Conservation (phyloP, 2,329 filamentous ascomycete genomes). For the Talaromyces atroroseus region DNA sequence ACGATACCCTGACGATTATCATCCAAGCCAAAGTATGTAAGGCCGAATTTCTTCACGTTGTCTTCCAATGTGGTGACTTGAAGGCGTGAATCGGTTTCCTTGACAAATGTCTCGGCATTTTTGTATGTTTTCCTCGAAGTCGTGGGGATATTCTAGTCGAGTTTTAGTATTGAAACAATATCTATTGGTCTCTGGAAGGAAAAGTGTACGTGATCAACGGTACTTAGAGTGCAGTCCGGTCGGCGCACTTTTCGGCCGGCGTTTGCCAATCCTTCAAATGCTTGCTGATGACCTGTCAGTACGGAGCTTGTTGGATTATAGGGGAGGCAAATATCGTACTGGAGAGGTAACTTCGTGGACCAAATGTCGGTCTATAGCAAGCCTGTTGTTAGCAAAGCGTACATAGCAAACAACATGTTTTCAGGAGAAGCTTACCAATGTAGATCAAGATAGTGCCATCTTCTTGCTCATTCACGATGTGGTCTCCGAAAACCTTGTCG, state of each 20-base stretch:
- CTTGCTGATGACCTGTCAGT: conserved; percentile 58
- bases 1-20: conserved; percentile 98
- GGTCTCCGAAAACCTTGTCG: conserved; percentile 93
- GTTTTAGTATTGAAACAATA: background rate
- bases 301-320: background rate
- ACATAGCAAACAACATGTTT: background rate
- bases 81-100: conserved; percentile 85
- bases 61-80: conserved; percentile 96
- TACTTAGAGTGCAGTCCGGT: conserved; percentile 94
- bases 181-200: conserved; percentile 13
- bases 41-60: conserved; percentile 92
- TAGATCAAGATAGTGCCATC: conserved; percentile 91
- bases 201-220: conserved; percentile 82
- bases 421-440: conserved; percentile 62
- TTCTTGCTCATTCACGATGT: conserved; percentile 91
- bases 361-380: conserved; percentile 71
- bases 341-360: conserved; percentile 98
- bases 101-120: conserved; percentile 87
- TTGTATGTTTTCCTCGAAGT: conserved; percentile 86
- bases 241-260: conserved; percentile 81
- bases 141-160: conserved; percentile 79
- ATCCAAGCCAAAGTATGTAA: conserved; percentile 94
- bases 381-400: conserved; percentile 20
- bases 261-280: conserved; percentile 91
- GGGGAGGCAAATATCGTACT: conserved; percentile 38